These are phyloP conservation scores for Lantana camara DNA, from an alignment of 257 asterid species.

Conservation along the genomic window DNA sequence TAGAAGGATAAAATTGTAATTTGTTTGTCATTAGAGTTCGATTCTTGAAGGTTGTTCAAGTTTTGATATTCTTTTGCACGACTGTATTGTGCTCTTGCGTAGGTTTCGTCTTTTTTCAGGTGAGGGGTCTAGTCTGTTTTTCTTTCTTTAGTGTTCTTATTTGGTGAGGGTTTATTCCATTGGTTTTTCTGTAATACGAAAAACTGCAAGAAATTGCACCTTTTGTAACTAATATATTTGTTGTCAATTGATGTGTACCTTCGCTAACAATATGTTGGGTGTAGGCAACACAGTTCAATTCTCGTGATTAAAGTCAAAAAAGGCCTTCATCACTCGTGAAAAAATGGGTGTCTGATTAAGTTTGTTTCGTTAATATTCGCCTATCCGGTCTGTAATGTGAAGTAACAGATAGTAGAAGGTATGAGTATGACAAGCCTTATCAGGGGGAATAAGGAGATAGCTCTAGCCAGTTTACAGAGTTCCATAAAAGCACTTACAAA, in stretches of 20 bases:
- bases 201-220: conserved; percentile 20
- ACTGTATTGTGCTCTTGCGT: conserved; percentile 28
- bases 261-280: neutral
- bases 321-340: too few species aligned
- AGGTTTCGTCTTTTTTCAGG: conserved; percentile 37
- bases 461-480: too few species aligned
- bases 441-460: too few species aligned
- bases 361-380: too few species aligned
- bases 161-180: conserved; percentile 33
- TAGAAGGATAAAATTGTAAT: conserved; percentile 35
- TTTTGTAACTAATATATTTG: conserved; percentile 37
- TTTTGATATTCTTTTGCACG: conserved; percentile 49
- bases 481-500: too few species aligned
- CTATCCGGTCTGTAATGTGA: too few species aligned
- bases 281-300: neutral
- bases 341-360: too few species aligned
- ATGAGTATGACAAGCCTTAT: too few species aligned
- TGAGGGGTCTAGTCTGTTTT: conserved; percentile 34
- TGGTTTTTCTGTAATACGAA: conserved; percentile 31
- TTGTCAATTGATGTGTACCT: conserved; percentile 30
- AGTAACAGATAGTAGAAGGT: too few species aligned
- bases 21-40: conserved; percentile 28
- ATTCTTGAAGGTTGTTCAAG: conserved; percentile 35
- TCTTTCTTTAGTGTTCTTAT: conserved; percentile 5
- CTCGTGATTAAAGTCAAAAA: neutral